Percentiles rank a stretch among this genome's conserved stretches.
These are phyloP conservation scores for Voacanga thouarsii DNA, from an alignment of 257 asterid species.

Conservation along the genomic window DNA sequence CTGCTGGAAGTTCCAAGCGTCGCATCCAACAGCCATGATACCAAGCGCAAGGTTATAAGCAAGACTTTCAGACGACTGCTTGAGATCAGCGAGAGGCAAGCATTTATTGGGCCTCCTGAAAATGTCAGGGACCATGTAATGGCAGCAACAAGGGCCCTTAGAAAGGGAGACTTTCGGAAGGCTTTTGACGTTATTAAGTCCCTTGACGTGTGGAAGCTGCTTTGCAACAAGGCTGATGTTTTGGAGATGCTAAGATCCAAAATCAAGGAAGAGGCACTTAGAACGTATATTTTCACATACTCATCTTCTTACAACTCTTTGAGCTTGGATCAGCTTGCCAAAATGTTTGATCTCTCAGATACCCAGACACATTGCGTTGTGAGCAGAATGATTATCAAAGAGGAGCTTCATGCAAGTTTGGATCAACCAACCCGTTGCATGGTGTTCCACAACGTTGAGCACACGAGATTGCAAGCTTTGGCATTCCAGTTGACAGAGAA, in stretches of 20 bases:
- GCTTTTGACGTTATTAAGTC: conserved; percentile 64
- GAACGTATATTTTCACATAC: conserved; percentile 85
- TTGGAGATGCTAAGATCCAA: conserved; percentile 79
- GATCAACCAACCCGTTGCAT: conserved; percentile 89
- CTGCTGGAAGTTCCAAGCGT: conserved; percentile 93
- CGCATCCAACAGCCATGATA: conserved; percentile 86
- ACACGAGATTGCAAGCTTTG: conserved; percentile 71
- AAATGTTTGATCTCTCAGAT: conserved; percentile 75
- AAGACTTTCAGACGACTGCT: conserved; percentile 75
- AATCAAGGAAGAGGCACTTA: conserved; percentile 86
- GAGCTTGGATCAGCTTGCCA: conserved; percentile 73
- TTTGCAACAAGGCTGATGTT: conserved; percentile 57
- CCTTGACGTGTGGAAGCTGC: conserved; percentile 83
- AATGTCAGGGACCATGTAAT: conserved; percentile 93
- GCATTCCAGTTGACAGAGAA: conserved; percentile 87
- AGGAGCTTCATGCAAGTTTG: conserved; percentile 93
- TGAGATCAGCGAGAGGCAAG: conserved; percentile 81
- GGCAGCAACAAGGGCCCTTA: conserved; percentile 94
- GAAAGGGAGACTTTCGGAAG: conserved; percentile 72
- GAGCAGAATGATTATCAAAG: conserved; percentile 83
- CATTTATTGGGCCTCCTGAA: conserved; percentile 95
- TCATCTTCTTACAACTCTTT: conserved; percentile 66
- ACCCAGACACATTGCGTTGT: conserved; percentile 63
- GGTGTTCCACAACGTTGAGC: conserved; percentile 77
- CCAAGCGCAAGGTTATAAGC: conserved; percentile 80